Evolutionary conservation across 768 basidiomycete genomes (phyloP).

Genomic region (Lyophyllum atratum): DNA sequence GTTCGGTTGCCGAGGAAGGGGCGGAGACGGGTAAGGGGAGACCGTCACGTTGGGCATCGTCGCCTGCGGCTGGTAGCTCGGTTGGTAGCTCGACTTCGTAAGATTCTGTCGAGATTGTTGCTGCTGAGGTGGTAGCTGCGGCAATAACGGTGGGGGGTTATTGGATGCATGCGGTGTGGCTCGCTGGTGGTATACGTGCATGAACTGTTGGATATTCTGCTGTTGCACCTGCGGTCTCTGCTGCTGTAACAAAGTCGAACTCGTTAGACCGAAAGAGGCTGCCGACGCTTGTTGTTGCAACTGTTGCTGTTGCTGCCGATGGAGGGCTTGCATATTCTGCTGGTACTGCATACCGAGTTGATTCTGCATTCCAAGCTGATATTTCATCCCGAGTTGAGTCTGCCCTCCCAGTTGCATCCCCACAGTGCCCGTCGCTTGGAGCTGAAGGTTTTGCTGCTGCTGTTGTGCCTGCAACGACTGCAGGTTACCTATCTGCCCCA

Average conservation of each 20-base stretch:
- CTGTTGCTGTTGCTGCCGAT: conserved; percentile 9
- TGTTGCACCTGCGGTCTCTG: conserved; percentile 15
- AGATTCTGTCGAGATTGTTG: no score
- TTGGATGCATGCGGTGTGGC: background rate
- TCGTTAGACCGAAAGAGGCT: background rate
- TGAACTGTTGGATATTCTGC: background rate
- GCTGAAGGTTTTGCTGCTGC: background rate
- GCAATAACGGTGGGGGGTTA: background rate
- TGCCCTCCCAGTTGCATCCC: background rate
- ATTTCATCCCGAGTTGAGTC: background rate
- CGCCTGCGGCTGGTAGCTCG: background rate
- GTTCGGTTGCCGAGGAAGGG: background rate
- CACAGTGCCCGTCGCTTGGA: background rate
- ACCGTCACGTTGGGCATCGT: background rate
- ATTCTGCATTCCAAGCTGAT: background rate
- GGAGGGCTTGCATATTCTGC: background rate
- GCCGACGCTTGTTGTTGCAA: background rate
- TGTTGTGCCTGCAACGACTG: conserved; percentile 6
- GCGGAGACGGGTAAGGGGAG: background rate
- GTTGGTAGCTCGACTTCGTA: no score
- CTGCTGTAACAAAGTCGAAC: conserved; percentile 1
- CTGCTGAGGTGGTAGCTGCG: conserved; percentile 3
- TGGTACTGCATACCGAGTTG: background rate
- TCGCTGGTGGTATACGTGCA: background rate
- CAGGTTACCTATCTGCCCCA: conserved; percentile 4